Evolutionary conservation across 148 eudicot species (phyloP), one percentile per base, ranked within the genome.

Genomic region (Cornus kousa): DNA sequence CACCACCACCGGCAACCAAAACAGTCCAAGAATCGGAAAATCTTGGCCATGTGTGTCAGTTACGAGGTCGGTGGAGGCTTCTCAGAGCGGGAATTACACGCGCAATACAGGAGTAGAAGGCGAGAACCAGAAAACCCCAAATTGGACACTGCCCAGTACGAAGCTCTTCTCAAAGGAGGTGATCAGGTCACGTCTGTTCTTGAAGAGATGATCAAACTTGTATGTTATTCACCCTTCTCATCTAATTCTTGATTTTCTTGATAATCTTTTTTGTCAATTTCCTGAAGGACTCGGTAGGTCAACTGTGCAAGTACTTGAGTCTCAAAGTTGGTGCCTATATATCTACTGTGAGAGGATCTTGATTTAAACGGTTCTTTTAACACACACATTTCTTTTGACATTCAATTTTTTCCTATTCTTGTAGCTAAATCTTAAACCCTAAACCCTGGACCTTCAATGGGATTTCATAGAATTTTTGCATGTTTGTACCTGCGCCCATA

Each of bases 171-270:
- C 32, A 92, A 82, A 72, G 99, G 99, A 32, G 99, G 99, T 10
- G 98, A 96, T 7, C 99, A 96, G 73, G 99, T 93, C 78, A 84
- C 91, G 69, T 92, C 98, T 80, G 98, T 96, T 84, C 91, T 96
- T 31, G 80, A 93, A 77, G 99, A 96, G 74, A 94, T 96, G 89
- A 88, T 85, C 72, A 85, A 89, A 75, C 89, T 96, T 82, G 99
- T 95, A 86, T 85, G 90, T 40, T 59, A 8, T 39, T 35, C 20
- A 10, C 9, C 62, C 23, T 35, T 48, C 17, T 35, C 11, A 43
- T 50, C 19, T 4, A n/a, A 68, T 57, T 78, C 3, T 37, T 37
- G 0, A 4, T 67, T 14, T 75, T 71, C 5, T 23, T 69, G 17
- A 16, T 16, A 8, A 11, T 14, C 0, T 53, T 14, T 53, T 53